Evolutionary conservation across 2,329 filamentous ascomycete species (phyloP), one percentile per base, ranked within the genome.

Genomic region (Colletotrichum lentis): DNA sequence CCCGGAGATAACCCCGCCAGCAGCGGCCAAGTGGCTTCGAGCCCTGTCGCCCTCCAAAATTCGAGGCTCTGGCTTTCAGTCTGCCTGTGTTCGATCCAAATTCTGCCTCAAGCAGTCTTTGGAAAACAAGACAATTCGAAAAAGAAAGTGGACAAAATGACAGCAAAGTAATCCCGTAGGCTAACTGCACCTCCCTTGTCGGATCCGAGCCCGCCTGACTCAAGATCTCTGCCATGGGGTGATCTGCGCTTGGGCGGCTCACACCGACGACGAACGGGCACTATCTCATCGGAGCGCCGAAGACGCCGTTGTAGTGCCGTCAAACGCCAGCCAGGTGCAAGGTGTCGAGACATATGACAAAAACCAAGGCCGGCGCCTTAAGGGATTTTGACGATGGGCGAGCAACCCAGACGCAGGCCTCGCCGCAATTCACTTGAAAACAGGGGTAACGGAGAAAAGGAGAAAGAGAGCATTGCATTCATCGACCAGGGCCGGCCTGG

Each of bases 141-240:
- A 16, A n/a, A 24, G 11, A 22, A 4, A 14, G 39, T 20, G 11
- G 18, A 41, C 6, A 20, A 60, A 41, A 43, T 27, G 20, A 24
- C 27, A 12, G 35, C 44, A 31, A 39, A 31, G 16, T 8, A 20
- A 43, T 3, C 22, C 7, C 22, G 14, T 31, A 27, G 20, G 22
- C 57, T 12, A 52, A 12, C 20, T 60, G 35, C 35, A 27, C 57
- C 57, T 24, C 43, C 10, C n/a, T 41, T 60, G 31, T 35, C 46
- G 31, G 53, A 47, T 31, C 31, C 39, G 60, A 50, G 60, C 53
- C 31, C 14, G 39, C 44, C 44, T 63, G 47, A 44, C 43, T 50
- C 58, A 20, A 46, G 22, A 11, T 35, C n/a, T 35, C 59, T 43
- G 31, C 55, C 49, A 46, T n/a, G 8, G n/a, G 18, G 49, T 35